Percentiles rank a stretch among this genome's conserved stretches.
These are phyloP conservation scores for Magnaporthales sp. DNA, from an alignment of 2,329 filamentous ascomycete species.

Conservation along the genomic window DNA sequence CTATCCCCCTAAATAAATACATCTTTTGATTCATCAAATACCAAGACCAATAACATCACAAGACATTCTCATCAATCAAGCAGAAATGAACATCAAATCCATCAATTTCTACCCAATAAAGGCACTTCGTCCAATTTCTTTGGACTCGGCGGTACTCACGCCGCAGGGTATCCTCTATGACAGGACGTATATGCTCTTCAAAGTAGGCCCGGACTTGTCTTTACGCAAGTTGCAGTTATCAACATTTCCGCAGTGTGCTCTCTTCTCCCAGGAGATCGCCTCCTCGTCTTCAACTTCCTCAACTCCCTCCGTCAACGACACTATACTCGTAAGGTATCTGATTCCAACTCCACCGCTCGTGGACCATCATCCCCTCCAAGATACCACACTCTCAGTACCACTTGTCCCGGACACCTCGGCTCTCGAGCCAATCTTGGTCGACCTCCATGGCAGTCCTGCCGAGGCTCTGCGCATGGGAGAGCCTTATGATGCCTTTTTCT, in stretches of 20 bases:
- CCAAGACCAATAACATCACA: not conserved
- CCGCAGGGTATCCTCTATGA: not conserved
- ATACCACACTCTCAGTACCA: not conserved
- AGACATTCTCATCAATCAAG: not conserved
- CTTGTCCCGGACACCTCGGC: not conserved
- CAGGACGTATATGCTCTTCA: not conserved
- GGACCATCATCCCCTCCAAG: not conserved
- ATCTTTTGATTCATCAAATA: not conserved
- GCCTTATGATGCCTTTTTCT: not conserved
- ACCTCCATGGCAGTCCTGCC: not conserved
- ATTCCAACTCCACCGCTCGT: not conserved
- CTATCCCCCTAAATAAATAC: too few species aligned
- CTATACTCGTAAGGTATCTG: not conserved
- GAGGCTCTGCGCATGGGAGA: not conserved
- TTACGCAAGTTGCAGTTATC: not conserved
- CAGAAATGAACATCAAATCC: not conserved
- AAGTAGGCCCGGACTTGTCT: not conserved
- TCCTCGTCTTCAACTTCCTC: not conserved
- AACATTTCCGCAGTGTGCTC: not conserved
- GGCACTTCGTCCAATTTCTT: not conserved
- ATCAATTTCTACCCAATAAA: not conserved
- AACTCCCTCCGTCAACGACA: not conserved
- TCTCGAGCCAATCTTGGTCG: not conserved
- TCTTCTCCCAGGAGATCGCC: not conserved
- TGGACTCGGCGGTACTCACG: not conserved